These are phyloP conservation scores for Fusarium marasasianum DNA, from an alignment of 2,329 filamentous ascomycete species.

Conservation along the genomic window DNA sequence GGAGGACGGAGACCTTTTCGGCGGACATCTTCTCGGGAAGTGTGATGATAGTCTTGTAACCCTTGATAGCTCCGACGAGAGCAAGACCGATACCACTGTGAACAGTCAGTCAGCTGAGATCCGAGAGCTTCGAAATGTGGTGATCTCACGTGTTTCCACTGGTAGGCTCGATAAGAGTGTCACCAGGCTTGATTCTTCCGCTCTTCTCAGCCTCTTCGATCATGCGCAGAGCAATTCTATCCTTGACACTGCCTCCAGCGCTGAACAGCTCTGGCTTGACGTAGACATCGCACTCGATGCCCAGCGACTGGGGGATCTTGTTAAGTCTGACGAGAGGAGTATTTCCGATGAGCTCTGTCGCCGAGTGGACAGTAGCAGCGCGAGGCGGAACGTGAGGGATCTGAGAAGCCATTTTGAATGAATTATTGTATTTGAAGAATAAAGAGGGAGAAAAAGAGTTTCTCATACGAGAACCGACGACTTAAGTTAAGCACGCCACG, in stretches of 20 bases:
- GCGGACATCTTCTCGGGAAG: conserved; percentile 99
- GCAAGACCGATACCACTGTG: conserved; percentile 86
- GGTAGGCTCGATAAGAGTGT: conserved; percentile 97
- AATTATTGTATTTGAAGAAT: not conserved
- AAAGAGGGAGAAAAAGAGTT: not conserved
- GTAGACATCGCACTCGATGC: conserved; percentile 88
- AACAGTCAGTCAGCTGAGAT: not conserved
- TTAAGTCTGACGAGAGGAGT: conserved; percentile 96
- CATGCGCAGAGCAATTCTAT: conserved; percentile 96
- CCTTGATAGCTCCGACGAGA: conserved; percentile 93
- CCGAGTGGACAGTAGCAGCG: conserved; percentile 62
- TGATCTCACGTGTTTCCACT: conserved; percentile 83
- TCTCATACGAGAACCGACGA: conserved; percentile 26
- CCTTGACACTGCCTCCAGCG: conserved; percentile 92
- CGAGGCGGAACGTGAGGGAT: conserved; percentile 47
- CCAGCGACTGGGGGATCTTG: conserved; percentile 89
- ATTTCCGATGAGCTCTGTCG: conserved; percentile 91
- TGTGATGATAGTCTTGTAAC: conserved; percentile 98
- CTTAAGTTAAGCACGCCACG: conserved; percentile 42
- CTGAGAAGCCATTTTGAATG: conserved; percentile 38
- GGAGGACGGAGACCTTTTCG: conserved; percentile 95
- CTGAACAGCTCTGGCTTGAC: conserved; percentile 95
- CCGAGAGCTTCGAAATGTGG: not conserved
- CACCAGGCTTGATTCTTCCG: conserved; percentile 94
- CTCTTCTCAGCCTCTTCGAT: conserved; percentile 92